Evolutionary conservation across 2,329 filamentous ascomycete genomes (phyloP).

Genomic region (Diaporthe longicolla): DNA sequence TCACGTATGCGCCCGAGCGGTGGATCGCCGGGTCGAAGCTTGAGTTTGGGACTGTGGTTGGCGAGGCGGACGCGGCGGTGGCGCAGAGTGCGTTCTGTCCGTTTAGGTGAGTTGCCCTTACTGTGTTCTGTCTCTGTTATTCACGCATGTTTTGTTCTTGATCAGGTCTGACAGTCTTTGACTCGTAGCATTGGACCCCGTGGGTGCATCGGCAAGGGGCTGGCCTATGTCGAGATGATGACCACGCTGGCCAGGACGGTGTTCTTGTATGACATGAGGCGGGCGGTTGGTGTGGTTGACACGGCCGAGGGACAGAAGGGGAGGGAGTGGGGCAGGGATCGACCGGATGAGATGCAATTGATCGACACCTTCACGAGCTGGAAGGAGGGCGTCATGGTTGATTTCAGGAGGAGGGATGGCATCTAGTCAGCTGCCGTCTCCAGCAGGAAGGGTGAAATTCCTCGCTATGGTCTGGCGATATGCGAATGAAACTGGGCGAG

Average conservation of each 20-base stretch:
- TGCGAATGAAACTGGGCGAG: not conserved
- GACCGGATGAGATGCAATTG: constrained; percentile 75
- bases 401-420: constrained; percentile 63
- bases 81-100: constrained; percentile 81
- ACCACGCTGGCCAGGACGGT: constrained; percentile 73
- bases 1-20: constrained; percentile 73
- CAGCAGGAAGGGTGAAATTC: not conserved
- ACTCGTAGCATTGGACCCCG: constrained; percentile 71
- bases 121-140: not conserved
- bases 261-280: constrained; percentile 72
- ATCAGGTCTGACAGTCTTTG: not conserved
- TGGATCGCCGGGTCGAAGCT: constrained; percentile 69
- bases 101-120: constrained; percentile 59
- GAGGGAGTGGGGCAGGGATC: constrained; percentile 68
- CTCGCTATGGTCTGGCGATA: not conserved
- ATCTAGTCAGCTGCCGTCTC: not conserved
- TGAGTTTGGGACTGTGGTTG: constrained; percentile 55
- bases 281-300: constrained; percentile 62
- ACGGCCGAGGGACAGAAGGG: constrained; percentile 66
- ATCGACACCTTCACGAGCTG: constrained; percentile 80
- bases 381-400: constrained; percentile 79
- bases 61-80: constrained; percentile 64
- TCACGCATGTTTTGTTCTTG: not conserved
- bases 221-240: constrained; percentile 78
- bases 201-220: constrained; percentile 79